Evolutionary conservation across 2,329 filamentous ascomycete genomes (phyloP), one percentile per base, ranked within the genome.

Genomic region (Claviceps spartinae): DNA sequence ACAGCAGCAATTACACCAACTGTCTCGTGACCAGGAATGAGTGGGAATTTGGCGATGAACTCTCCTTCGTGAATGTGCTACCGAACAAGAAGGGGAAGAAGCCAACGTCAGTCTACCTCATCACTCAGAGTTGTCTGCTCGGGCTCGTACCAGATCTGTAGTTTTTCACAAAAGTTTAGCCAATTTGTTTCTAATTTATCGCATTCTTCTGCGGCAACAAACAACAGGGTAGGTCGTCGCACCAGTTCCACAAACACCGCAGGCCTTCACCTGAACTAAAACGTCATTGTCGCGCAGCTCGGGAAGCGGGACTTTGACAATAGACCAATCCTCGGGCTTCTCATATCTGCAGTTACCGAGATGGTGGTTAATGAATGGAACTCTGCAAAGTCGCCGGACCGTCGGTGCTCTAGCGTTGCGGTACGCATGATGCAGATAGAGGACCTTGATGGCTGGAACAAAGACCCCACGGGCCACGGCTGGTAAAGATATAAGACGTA

Each of bases 21-120:
- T 38, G 82, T 83, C 65, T 86, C 82, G 59, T 86, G 82, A 48
- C 82, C 81, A 54, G 81, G 81, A 59, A 84, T 81, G 53, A 84
- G 69, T 49, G 81, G 81, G 62, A 84, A 84, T 68, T 81, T 70
- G 57, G 70, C 71, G 44, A 73, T 72, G 58, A 86, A 86, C 67
- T 85, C 81, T 61, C 82, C 83, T 64, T 85, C 78, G 61, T 85
- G 81, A 60, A 81, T 82, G 61, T 82, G 78, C 64, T 63, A 51
- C 14, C 9, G 5, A 5, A 9, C 3, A 30, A 41, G 26, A 46
- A 24, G 24, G 24, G 34, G 8, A 51, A 14, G 8, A 49, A 9
- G 34, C 9, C 22, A 37, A 37, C 6, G 40, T 34, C 14, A 42
- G 22, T 42, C 1, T 14, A 26, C 7, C 26, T 26, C 7, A 30